phyloP scores from a whole-genome alignment of 2,329 filamentous ascomycete species.

The Alternaria tenuissima region DNA sequence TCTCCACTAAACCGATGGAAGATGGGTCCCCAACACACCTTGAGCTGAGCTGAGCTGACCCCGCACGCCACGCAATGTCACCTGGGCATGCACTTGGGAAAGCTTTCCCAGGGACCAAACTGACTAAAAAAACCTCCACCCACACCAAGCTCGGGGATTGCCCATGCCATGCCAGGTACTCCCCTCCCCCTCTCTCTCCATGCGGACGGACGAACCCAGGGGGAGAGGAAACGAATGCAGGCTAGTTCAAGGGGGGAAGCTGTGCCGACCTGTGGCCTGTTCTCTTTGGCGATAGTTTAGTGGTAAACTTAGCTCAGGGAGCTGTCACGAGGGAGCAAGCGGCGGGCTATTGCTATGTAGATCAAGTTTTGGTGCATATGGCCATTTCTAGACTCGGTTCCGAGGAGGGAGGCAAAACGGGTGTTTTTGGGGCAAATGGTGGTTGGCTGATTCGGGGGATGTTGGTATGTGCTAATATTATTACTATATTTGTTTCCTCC shows the following conservation, averaged over 20 bases:
- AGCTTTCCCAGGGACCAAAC: background rate
- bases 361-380: too few relatives aligned
- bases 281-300: background rate
- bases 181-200: background rate
- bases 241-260: slow-evolving; percentile 13
- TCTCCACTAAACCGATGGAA: background rate
- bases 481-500: too few relatives aligned
- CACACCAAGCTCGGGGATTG: background rate
- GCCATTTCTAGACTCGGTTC: background rate
- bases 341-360: too few relatives aligned
- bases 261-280: slow-evolving; percentile 2
- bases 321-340: background rate
- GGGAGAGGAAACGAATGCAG: background rate
- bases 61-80: background rate
- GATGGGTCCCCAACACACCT: background rate
- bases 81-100: background rate
- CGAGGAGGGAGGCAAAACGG: too few relatives aligned
- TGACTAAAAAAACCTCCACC: background rate
- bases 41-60: background rate
- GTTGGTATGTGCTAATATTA: too few relatives aligned
- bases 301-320: background rate
- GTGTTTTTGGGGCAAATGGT: too few relatives aligned
- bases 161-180: background rate
- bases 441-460: too few relatives aligned
- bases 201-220: background rate